Base-by-base conservation (phyloP, 495 filamentous ascomycete species). In the Penicillium tannophilum region DNA sequence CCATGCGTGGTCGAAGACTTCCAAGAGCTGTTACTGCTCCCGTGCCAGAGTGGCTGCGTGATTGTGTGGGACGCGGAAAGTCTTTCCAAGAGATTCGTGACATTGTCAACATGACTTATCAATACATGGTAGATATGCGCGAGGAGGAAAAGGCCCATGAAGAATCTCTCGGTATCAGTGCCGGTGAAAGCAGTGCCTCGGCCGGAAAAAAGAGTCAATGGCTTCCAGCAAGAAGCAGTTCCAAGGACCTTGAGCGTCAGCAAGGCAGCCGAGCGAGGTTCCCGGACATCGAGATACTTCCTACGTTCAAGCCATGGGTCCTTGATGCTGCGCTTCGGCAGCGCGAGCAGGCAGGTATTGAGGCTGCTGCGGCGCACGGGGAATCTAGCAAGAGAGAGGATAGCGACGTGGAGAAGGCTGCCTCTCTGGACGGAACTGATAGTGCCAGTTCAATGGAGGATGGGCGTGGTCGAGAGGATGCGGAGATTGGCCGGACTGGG, bases 201-300 rank as follows among this genome's bases (percentile, higher is more conserved):
- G 11, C 44, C 31, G 33, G 45, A 16, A 36, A 49, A 42, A 54
- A 49, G 19, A 19, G 54, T 12, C 11, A 14, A 24, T 47, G 26
- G 9, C 14, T 41, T 41, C 39, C 39, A 41, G 14, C 39, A 2
- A 16, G 39, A n/a, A 41, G 16, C 14, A 17, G 14, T 12, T 41
- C 39, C 4, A 52, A 54, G 17, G 56, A 51, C 6, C 11, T 24
- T 19, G 41, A 49, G n/a, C 52, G 54, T 1, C 36, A 52, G 19
- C 60, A 51, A 1, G 1, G 19, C 2, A 68, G 60, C 35, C 41
- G 35, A 0, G 49, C 64, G 1, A 56, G 59, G 11, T 85, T 90
- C 42, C 88, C 88, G 0, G 87, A 89, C 61, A 79, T 91, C 35
- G 88, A 90, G 66, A 81, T 91, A 30, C 69, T 91, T 19, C 87